A percentile compares a stretch with the other conserved stretches of the same genome.
phyloP scores from a whole-genome alignment of 805 yeast species.

The Ascoidea asiatica region DNA sequence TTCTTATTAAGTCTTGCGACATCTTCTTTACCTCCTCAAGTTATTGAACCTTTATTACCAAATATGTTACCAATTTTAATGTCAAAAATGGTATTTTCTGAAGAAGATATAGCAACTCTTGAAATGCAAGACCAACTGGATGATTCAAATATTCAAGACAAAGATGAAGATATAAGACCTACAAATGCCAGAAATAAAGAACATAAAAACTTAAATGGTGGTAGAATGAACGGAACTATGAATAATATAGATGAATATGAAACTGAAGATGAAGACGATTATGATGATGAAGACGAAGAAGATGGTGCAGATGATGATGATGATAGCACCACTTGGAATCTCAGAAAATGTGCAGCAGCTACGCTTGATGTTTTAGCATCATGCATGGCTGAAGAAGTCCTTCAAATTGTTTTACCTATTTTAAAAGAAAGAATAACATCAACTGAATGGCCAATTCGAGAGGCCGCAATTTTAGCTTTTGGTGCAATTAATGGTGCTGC shows the following conservation, averaged over 20 bases:
- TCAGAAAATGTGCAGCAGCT: conserved; percentile 91
- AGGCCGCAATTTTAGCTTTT: conserved; percentile 84
- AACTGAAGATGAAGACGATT: conserved; percentile 25
- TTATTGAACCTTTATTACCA: conserved; percentile 44
- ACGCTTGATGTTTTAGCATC: conserved; percentile 74
- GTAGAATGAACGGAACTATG: conserved; percentile 3
- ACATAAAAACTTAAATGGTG: conserved; percentile 13
- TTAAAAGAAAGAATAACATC: conserved; percentile 59
- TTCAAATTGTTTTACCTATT: conserved; percentile 57
- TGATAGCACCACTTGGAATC: conserved; percentile 69
- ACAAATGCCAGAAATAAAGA: conserved; percentile 55
- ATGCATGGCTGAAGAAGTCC: conserved; percentile 50
- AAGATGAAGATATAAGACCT: conserved; percentile 81
- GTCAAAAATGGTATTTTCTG: conserved; percentile 77
- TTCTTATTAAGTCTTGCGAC: conserved; percentile 69
- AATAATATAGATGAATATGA: conserved; percentile 11
- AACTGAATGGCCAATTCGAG: conserved; percentile 77
- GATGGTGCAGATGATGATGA: conserved; percentile 64
- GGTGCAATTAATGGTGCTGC: conserved; percentile 95
- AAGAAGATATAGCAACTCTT: conserved; percentile 58
- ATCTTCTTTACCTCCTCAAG: conserved; percentile 35
- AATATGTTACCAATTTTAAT: conserved; percentile 66
- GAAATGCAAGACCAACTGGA: conserved; percentile 57
- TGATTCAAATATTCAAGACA: conserved; percentile 67
- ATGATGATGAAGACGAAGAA: conserved; percentile 49